Evolutionary conservation across 2,329 filamentous ascomycete genomes (phyloP), one percentile per base, ranked within the genome.

Genomic region (Beauveria medogensis): DNA sequence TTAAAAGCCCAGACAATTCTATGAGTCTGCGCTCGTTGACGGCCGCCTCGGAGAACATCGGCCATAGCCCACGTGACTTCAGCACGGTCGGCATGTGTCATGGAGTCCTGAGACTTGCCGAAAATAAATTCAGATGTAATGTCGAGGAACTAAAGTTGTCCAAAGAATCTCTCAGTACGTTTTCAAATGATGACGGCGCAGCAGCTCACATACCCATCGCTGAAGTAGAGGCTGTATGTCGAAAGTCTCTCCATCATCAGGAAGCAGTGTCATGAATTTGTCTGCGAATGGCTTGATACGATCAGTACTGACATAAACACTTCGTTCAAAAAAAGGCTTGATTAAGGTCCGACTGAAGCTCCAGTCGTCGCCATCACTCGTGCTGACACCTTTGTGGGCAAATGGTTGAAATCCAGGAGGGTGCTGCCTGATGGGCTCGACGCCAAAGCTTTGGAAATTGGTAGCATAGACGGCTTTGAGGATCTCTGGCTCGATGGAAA

Each of bases 381-480:
- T 60, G 55, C 43, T 60, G 30, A 60, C 53, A 16, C 61, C 51
- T 24, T 67, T 67, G 30, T 66, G 57, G 18, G 65, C 65, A 26
- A 67, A 67, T 0, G 65, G 65, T 48, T 63, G 62, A 2, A 61
- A 61, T 2, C 64, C 64, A 1, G 62, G 62, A 6, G 65, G 64
- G 2, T 67, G 60, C 5, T 63, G 64, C 10, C 65, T 63, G 28
- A 66, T 67, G 0, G 65, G 65, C 46, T 67, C 65, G 22, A 67
- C 60, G 14, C 65, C 64, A 52, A 65, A 66, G 30, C 64, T 62
- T n/a, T 63, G 59, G 50, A 66, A 66, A 20, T 66, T 65, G 24
- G 65, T 66, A 7, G 65, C 65, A 3, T 63, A 65, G 63, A 67
- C 64, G 2, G 64, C 65, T 34, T 67, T 67, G 55, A 67, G 60